phyloP scores from a whole-genome alignment of 2,329 filamentous ascomycete genomes.

The Pseudogymnoascus sp. region DNA sequence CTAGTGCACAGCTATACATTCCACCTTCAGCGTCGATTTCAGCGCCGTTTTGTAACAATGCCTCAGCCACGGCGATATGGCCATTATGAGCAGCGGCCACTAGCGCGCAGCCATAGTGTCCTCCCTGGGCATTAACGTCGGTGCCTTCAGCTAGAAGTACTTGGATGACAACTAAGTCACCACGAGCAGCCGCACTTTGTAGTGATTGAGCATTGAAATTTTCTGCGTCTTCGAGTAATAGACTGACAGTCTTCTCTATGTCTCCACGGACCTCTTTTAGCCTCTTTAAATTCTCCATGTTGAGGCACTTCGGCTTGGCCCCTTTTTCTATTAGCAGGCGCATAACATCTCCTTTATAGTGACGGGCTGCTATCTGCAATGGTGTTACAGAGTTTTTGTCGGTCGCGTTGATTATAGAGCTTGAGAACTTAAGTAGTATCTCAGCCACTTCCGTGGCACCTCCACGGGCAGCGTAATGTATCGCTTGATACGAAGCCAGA shows the following conservation, averaged over 20 bases:
- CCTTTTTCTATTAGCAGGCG: not conserved
- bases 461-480: not conserved
- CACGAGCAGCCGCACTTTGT: not conserved
- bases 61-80: not conserved
- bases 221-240: not conserved
- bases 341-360: not conserved
- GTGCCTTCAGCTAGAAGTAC: not conserved
- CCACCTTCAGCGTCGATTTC: not conserved
- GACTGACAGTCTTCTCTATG: not conserved
- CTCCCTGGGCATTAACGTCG: not conserved
- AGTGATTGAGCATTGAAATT: not conserved
- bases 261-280: not conserved
- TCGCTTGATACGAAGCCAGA: conserved; percentile 15
- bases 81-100: not conserved
- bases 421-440: not conserved
- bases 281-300: not conserved
- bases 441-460: not conserved
- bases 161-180: not conserved
- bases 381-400: not conserved
- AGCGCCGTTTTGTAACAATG: not conserved
- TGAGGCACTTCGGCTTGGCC: not conserved
- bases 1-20: not conserved
- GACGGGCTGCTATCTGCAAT: not conserved
- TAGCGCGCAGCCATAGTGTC: not conserved
- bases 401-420: not conserved